These are phyloP conservation scores for Gracilaria domingensis DNA, from an alignment of 23 red algal species.

Conservation along the genomic window DNA sequence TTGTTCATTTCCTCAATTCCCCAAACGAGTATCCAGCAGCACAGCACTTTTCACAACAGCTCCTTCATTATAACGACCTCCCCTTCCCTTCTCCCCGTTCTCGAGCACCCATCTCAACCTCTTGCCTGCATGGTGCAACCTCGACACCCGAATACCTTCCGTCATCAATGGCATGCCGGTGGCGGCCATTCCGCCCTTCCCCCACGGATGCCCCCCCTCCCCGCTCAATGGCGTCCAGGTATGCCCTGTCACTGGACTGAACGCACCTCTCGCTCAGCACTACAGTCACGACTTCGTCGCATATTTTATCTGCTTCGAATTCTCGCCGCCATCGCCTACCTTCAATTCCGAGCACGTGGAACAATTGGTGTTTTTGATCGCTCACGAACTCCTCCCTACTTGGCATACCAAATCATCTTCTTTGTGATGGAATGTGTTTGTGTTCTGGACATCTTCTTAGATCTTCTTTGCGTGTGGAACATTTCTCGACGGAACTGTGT, in stretches of 20 bases:
- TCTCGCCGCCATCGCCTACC: conserved; percentile 27
- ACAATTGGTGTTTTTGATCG: conserved; percentile 44
- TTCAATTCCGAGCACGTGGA: conserved; percentile 35
- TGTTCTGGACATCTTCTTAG: background rate
- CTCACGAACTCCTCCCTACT: background rate
- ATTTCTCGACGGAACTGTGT: conserved; percentile 22
- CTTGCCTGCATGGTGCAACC: background rate
- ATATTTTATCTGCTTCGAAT: conserved; percentile 22
- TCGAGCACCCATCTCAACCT: too few relatives aligned
- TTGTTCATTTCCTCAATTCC: too few relatives aligned
- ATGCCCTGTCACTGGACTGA: conserved; percentile 62
- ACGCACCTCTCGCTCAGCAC: background rate
- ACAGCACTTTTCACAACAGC: too few relatives aligned
- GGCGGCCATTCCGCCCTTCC: background rate
- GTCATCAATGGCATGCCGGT: conserved; percentile 6
- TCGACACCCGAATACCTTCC: background rate
- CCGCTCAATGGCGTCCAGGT: conserved; percentile 37
- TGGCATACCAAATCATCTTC: conserved; percentile 35
- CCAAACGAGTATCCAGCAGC: too few relatives aligned
- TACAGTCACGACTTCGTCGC: conserved; percentile 13
- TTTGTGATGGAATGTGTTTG: conserved; percentile 37
- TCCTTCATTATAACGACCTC: too few relatives aligned
- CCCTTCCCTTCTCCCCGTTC: too few relatives aligned
- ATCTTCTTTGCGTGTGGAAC: conserved; percentile 30
- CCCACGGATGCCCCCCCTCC: conserved; percentile 29